Base-by-base conservation (phyloP, 2,329 filamentous ascomycete genomes). In the Mycocentrospora acerina region DNA sequence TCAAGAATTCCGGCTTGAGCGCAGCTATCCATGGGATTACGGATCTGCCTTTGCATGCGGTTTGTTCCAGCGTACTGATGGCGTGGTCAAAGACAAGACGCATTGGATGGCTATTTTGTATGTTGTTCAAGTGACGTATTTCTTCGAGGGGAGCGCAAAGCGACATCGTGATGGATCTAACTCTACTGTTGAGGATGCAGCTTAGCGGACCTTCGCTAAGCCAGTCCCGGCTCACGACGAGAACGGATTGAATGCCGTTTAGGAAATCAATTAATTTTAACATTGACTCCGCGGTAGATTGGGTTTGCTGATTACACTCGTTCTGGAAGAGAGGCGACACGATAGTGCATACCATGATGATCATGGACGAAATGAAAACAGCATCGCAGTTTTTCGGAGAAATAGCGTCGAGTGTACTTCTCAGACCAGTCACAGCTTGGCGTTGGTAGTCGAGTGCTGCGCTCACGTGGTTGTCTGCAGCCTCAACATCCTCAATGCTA, bases 321-420 rank as follows among this genome's bases (percentile, higher is more conserved):
- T 37, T 18, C 9, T 37, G 41, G 4, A 48, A 24, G 11, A 48
- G 40, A 2, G 44, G 41, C n/a, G 44, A 48, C 4, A 48, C 35
- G 28, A 48, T 39, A 11, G 44, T 35, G 35, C 44, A 41, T 4
- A 48, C 45, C 41, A 44, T 48, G 34, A 48, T 38, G 22, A 48
- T 24, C 7, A 44, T 29, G 8, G 44, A 48, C n/a, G 34, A 22
- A 12, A 38, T 31, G 22, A 48, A 44, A 8, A 48, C 28, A 1
- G 44, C 37, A 24, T 48, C 41, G 26, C 41, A 44, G 10, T 34
- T 29, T 10, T 41, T 37, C 10, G 37, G 41, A 8, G 44, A 42
- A 5, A 48, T 18, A 8, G 34, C 34, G 17, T 26, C 28, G 15
- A 48, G 41, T 0, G 22, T 39, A 19, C 10, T 24, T 24, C 41